A percentile compares a stretch with the other conserved stretches of the same genome.
Evolutionary conservation across 1,139 yeast species (phyloP).

Genomic region (Wickerhamomyces sp.): DNA sequence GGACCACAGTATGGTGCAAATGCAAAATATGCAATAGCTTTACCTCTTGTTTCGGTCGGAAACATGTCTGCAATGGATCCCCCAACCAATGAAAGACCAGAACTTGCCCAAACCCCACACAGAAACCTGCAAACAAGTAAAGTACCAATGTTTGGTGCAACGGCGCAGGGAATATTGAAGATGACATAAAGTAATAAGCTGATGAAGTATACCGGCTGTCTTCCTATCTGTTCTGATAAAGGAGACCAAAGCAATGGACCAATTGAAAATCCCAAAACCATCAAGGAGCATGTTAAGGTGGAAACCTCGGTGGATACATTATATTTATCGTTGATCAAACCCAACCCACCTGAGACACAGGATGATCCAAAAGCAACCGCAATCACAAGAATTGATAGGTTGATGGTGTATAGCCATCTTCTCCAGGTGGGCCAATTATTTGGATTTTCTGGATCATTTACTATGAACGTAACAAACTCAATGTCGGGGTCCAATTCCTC

Average conservation of each 20-base stretch:
- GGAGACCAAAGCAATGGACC: conserved; percentile 95
- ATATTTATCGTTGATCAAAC: conserved; percentile 56
- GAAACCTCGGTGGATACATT: conserved; percentile 75
- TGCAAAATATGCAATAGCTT: conserved; percentile 86
- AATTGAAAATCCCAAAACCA: conserved; percentile 84
- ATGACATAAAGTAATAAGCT: conserved; percentile 70
- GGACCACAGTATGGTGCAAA: conserved; percentile 95
- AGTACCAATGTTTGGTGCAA: conserved; percentile 79
- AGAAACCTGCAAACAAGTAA: conserved; percentile 75
- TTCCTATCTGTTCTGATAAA: conserved; percentile 76
- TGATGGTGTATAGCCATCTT: conserved; percentile 66
- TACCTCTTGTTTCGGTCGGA: conserved; percentile 75
- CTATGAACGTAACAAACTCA: conserved; percentile 74
- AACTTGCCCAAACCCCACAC: conserved; percentile 81
- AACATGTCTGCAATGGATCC: conserved; percentile 87
- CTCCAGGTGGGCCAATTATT: conserved; percentile 63
- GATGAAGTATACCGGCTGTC: conserved; percentile 77
- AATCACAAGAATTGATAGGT: conserved; percentile 65
- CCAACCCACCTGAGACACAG: conserved; percentile 80
- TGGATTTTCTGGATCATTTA: conserved; percentile 82
- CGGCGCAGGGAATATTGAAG: conserved; percentile 86
- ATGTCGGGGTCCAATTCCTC: conserved; percentile 52
- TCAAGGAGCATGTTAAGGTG: conserved; percentile 70
- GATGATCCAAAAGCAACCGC: conserved; percentile 90
- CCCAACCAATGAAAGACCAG: conserved; percentile 83